A percentile compares a stretch with the other conserved stretches of the same genome.
phyloP scores from a whole-genome alignment of 106 monocot genomes.

The Platanthera zijinensis region DNA sequence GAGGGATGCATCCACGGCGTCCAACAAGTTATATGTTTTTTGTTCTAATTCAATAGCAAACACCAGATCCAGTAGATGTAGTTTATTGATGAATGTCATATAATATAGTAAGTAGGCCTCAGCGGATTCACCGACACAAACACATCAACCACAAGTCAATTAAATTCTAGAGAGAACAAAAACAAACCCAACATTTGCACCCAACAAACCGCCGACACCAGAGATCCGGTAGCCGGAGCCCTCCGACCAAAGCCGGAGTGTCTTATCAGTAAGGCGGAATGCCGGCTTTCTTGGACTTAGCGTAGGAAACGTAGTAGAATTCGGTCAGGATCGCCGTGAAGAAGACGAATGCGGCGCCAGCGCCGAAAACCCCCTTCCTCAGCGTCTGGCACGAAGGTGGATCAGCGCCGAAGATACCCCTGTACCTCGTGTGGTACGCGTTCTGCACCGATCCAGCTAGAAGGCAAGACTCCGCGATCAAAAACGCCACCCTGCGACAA shows the following conservation, averaged over 20 bases:
- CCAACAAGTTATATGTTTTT: no score
- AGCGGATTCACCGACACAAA: not conserved
- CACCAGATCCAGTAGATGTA: no score
- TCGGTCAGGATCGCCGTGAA: slow-evolving; percentile 69
- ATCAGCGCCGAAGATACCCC: slow-evolving; percentile 13
- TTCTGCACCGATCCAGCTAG: slow-evolving; percentile 80
- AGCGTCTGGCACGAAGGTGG: slow-evolving; percentile 55
- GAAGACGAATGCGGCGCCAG: slow-evolving; percentile 84
- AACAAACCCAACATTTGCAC: not conserved
- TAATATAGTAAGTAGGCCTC: no score
- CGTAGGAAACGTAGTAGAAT: slow-evolving; percentile 52
- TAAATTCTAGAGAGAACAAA: not conserved
- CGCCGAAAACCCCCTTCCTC: slow-evolving; percentile 80
- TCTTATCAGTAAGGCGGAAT: slow-evolving; percentile 10
- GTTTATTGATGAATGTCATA: no score
- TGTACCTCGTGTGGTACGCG: slow-evolving; percentile 75
- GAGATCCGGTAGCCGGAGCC: not conserved
- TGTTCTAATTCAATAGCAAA: no score
- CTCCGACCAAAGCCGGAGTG: not conserved
- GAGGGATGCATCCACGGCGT: no score
- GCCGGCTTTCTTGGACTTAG: slow-evolving; percentile 37
- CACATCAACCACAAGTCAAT: slow-evolving; percentile 2
- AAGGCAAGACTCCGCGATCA: slow-evolving; percentile 82
- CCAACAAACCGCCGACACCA: slow-evolving; percentile 1
- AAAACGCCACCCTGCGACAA: slow-evolving; percentile 56